Base-by-base conservation (phyloP, 805 yeast genomes). In the Cyberlindnera americana region DNA sequence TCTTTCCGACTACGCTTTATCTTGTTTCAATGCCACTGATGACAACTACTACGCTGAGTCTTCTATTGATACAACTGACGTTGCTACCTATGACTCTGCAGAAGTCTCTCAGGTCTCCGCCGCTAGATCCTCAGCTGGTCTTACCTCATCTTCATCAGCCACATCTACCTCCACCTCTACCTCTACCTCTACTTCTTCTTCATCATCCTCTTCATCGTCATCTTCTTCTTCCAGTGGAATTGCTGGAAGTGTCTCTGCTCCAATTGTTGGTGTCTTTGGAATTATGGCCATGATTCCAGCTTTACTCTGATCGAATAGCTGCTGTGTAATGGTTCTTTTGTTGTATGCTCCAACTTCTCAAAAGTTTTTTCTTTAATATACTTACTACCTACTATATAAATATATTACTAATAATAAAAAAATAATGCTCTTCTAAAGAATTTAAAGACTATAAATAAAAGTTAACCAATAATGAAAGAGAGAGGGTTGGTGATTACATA, bases 11-110 rank as follows among this genome's bases (percentile, higher is more conserved):
- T 50, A 38, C 31, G 67, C 72, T 8, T 44, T 56, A 21, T 48
- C 62, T 29, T 68, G 73, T 52, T 68, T 68, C 65, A 68, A 68
- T 46, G 67, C 69, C 36, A 62, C 72, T 31, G 57, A 62, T 45
- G 56, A 65, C 40, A 50, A 57, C 41, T 65, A 64, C 54, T 67
- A 67, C 52, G 50, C 61, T 11, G 65, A 47, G 35, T 50, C 50
- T 22, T 61, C 61, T 12, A 49, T 58, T 24, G 52, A 46, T 35
- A 50, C 28, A 30, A 12, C 18, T 21, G 27, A 38, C n/a, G 52
- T 33, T 35, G 60, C 59, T 27, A 49, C 59, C 18, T 45, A 45
- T 38, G 48, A 54, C 40, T 39, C 57, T 16, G 34, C 49, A 11
- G 38, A 34, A 21, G 28, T 37, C 17, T 31, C 57, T 7, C 43